Conservation (phyloP, 331 rosid species). For the Malus hybrid region DNA sequence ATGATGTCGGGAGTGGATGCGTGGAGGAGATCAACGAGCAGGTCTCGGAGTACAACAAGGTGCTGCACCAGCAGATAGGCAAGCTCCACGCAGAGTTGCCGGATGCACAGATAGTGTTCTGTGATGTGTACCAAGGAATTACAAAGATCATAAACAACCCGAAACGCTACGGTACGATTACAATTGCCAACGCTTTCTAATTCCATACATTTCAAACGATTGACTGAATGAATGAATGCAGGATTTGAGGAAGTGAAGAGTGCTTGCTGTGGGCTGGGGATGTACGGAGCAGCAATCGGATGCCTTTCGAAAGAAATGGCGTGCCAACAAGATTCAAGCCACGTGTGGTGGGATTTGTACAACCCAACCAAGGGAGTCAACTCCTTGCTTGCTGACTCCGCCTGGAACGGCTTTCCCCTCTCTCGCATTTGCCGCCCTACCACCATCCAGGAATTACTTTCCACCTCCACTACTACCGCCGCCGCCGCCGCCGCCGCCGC, state of each 20-base stretch:
- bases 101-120: conserved; percentile 54
- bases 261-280: conserved; percentile 79
- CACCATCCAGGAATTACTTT: conserved; percentile 37
- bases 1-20: conserved; percentile 27
- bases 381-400: conserved; percentile 63
- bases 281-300: conserved; percentile 56
- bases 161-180: conserved; percentile 35
- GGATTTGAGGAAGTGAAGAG: conserved; percentile 50
- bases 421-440: conserved; percentile 50
- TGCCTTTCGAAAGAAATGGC: conserved; percentile 61
- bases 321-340: conserved; percentile 32
- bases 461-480: neutral
- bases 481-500: neutral
- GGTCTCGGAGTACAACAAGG: conserved; percentile 53
- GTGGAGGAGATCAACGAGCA: conserved; percentile 43
- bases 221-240: neutral
- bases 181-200: neutral
- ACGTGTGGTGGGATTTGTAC: conserved; percentile 84
- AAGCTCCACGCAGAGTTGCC: conserved; percentile 37
- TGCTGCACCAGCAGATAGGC: conserved; percentile 31
- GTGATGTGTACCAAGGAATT: conserved; percentile 64
- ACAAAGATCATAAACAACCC: conserved; percentile 50
- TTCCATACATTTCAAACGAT: neutral
- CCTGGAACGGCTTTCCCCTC: conserved; percentile 57
- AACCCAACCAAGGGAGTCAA: conserved; percentile 63